Percentiles rank a stretch among this genome's conserved stretches.
Conservation (phyloP, 495 filamentous ascomycete species). For the Parathielavia hyrcaniae region DNA sequence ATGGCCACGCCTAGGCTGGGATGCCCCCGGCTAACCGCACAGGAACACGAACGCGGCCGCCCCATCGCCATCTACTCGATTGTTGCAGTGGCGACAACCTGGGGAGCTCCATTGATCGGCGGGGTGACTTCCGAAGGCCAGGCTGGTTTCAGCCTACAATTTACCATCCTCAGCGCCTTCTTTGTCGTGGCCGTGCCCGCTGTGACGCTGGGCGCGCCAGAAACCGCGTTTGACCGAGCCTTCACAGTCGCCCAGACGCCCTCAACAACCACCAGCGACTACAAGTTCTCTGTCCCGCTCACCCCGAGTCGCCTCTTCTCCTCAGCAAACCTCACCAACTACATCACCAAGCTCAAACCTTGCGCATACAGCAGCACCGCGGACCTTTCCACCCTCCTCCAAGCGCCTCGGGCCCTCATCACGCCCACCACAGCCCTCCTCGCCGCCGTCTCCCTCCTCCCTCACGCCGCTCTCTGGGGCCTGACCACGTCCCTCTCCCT, state of each 20-base stretch:
- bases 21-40: slow-evolving; percentile 9
- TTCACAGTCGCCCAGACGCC: slow-evolving; percentile 29
- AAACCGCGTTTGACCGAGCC: slow-evolving; percentile 43
- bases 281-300: slow-evolving; percentile 29
- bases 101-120: slow-evolving; percentile 46
- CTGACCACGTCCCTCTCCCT: slow-evolving; percentile 37
- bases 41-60: slow-evolving; percentile 45
- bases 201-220: slow-evolving; percentile 42
- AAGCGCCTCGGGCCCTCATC: slow-evolving; percentile 39
- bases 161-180: slow-evolving; percentile 43
- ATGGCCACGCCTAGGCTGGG: neutral
- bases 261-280: slow-evolving; percentile 23
- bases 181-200: slow-evolving; percentile 41
- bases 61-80: slow-evolving; percentile 37
- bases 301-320: slow-evolving; percentile 29
- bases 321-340: slow-evolving; percentile 28
- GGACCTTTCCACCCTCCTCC: slow-evolving; percentile 29
- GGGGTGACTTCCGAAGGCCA: slow-evolving; percentile 38
- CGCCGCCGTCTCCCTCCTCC: slow-evolving; percentile 39
- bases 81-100: slow-evolving; percentile 41
- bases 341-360: slow-evolving; percentile 37
- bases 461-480: slow-evolving; percentile 40
- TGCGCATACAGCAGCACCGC: slow-evolving; percentile 31
- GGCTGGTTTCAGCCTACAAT: slow-evolving; percentile 39
- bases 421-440: slow-evolving; percentile 43